These are phyloP conservation scores for Nasturtium officinale DNA, from an alignment of 345 rosid genomes.

Conservation along the genomic window DNA sequence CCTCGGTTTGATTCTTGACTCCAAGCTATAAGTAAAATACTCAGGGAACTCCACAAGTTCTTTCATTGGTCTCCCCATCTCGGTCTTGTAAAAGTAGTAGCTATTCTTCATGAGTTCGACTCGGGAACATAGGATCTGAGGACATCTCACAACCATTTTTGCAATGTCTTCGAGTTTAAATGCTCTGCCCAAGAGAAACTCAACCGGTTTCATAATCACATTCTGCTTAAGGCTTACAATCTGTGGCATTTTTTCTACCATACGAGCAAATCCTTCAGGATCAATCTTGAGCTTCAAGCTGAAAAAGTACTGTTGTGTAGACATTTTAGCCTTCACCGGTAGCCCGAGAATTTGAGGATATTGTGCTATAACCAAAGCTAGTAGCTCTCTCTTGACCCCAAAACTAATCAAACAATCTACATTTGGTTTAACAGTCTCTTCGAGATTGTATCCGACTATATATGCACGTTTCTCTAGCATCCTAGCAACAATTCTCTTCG, in stretches of 20 bases:
- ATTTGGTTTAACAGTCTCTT: slow-evolving; percentile 86
- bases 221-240: slow-evolving; percentile 78
- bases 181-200: slow-evolving; percentile 75
- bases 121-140: slow-evolving; percentile 64
- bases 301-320: slow-evolving; percentile 85
- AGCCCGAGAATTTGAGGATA: slow-evolving; percentile 80
- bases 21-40: slow-evolving; percentile 89
- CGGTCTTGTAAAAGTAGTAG: slow-evolving; percentile 73
- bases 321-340: slow-evolving; percentile 86
- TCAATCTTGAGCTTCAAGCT: slow-evolving; percentile 82
- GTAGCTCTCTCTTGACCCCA: slow-evolving; percentile 63
- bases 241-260: slow-evolving; percentile 92
- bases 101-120: slow-evolving; percentile 85
- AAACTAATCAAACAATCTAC: slow-evolving; percentile 82
- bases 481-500: slow-evolving; percentile 76
- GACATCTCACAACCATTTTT: slow-evolving; percentile 80
- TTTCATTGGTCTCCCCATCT: slow-evolving; percentile 84
- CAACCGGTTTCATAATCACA: slow-evolving; percentile 76
- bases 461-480: slow-evolving; percentile 89
- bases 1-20: slow-evolving; percentile 92
- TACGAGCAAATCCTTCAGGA: slow-evolving; percentile 73
- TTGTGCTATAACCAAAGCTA: slow-evolving; percentile 68
- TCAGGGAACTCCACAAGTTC: slow-evolving; percentile 86
- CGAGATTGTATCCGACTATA: slow-evolving; percentile 79
- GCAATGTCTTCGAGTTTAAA: slow-evolving; percentile 62